Evolutionary conservation across 2,329 filamentous ascomycete species (phyloP).

Genomic region (Bipolaris gigantea): DNA sequence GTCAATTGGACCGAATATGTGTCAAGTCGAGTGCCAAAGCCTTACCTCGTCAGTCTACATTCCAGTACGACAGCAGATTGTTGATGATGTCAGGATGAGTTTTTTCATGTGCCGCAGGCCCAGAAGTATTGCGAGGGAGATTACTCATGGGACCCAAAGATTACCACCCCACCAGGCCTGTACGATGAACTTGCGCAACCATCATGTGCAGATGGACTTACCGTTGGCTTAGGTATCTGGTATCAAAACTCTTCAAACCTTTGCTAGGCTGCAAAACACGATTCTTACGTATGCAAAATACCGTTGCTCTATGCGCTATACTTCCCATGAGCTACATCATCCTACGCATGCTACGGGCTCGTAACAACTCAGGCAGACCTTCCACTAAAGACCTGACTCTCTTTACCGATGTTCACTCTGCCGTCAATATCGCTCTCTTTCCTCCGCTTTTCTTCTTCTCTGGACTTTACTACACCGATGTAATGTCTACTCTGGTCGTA

Average conservation of each 20-base stretch:
- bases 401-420: conserved; percentile 58
- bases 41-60: conserved; percentile 57
- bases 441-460: conserved; percentile 96
- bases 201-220: conserved; percentile 29
- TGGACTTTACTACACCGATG: conserved; percentile 91
- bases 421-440: conserved; percentile 80
- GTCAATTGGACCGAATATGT: conserved; percentile 44
- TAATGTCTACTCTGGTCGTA: conserved; percentile 77
- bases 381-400: conserved; percentile 33
- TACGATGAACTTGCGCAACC: conserved; percentile 34
- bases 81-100: conserved; percentile 65
- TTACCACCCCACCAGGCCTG: conserved; percentile 92
- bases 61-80: background rate
- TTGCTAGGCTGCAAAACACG: conserved; percentile 47
- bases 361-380: background rate
- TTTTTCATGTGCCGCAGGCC: conserved; percentile 89
- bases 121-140: conserved; percentile 79
- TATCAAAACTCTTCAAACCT: conserved; percentile 44
- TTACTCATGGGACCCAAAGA: conserved; percentile 87
- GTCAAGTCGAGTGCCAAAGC: conserved; percentile 55
- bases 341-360: conserved; percentile 18
- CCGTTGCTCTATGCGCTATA: conserved; percentile 42
- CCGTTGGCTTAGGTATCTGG: conserved; percentile 43
- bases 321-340: conserved; percentile 35
- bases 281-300: conserved; percentile 46